Conservation (phyloP, 805 yeast genomes). For the Barnettozyma sucrosica region DNA sequence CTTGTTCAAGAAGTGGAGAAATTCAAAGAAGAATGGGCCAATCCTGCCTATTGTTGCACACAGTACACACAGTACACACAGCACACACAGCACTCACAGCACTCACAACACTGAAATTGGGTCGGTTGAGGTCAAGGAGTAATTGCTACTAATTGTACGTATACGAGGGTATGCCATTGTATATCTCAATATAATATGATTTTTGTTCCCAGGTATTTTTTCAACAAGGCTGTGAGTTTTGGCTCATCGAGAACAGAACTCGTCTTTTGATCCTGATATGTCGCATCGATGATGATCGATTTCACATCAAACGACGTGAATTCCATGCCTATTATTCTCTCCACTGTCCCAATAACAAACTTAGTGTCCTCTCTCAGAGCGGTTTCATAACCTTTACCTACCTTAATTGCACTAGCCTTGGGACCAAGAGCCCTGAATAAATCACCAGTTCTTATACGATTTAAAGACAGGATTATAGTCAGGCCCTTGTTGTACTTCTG, state of each 20-base stretch:
- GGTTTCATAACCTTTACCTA: constrained; percentile 26
- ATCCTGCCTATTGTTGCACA: background rate
- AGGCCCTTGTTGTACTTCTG: constrained; percentile 41
- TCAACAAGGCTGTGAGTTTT: constrained; percentile 19
- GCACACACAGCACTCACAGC: background rate
- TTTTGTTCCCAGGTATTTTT: constrained; percentile 22
- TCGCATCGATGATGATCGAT: constrained; percentile 24
- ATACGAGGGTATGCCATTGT: no score
- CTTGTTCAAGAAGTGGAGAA: constrained; percentile 9
- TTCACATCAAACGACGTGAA: constrained; percentile 18
- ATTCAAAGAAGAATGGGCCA: background rate
- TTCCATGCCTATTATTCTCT: constrained; percentile 18
- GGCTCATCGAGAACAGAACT: constrained; percentile 25
- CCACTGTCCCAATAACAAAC: constrained; percentile 24
- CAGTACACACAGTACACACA: background rate
- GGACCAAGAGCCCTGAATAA: constrained; percentile 54
- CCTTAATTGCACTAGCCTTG: constrained; percentile 22
- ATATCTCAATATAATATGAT: constrained; percentile 19
- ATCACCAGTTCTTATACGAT: constrained; percentile 86
- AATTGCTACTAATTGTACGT: no score
- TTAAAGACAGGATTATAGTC: constrained; percentile 54
- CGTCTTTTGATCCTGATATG: constrained; percentile 24
- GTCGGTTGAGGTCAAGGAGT: background rate
- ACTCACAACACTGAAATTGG: constrained; percentile 3
- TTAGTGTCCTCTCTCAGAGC: constrained; percentile 24